These are phyloP conservation scores for Takakia lepidozioides DNA, from an alignment of 225 moss, liverwort and hornwort species.

Conservation along the genomic window DNA sequence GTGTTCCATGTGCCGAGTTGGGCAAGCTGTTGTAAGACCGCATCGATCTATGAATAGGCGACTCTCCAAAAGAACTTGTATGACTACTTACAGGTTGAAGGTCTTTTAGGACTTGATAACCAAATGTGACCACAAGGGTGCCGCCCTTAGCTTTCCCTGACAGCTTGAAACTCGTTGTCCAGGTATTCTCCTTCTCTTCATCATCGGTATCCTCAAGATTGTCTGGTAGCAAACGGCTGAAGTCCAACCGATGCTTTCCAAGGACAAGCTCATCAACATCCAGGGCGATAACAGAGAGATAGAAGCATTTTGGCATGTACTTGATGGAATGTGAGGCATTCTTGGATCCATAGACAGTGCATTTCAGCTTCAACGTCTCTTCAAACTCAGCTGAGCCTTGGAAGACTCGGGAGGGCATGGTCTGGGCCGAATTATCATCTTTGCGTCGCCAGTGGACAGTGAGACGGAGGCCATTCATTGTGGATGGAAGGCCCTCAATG, in stretches of 20 bases:
- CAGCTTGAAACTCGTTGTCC: conserved; percentile 87
- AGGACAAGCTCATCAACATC: conserved; percentile 78
- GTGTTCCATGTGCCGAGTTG: conserved; percentile 49
- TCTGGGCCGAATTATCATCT: conserved; percentile 57
- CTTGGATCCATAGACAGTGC: conserved; percentile 67
- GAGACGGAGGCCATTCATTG: conserved; percentile 77
- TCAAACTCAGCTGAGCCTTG: conserved; percentile 76
- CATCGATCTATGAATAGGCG: conserved; percentile 31
- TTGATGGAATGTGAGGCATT: conserved; percentile 53
- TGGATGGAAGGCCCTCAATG: conserved; percentile 74
- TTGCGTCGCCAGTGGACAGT: conserved; percentile 68
- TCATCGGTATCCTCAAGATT: conserved; percentile 20
- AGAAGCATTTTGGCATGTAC: conserved; percentile 76
- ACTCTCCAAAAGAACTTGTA: conserved; percentile 25
- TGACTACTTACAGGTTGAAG: conserved; percentile 30
- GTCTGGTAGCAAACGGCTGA: conserved; percentile 67
- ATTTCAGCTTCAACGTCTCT: conserved; percentile 64
- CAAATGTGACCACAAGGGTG: conserved; percentile 74
- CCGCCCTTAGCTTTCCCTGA: conserved; percentile 83
- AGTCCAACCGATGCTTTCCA: conserved; percentile 73
- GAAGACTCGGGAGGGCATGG: conserved; percentile 69
- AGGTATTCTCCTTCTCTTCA: conserved; percentile 46
- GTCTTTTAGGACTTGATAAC: conserved; percentile 57
- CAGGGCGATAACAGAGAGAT: conserved; percentile 65
- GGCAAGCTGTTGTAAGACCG: conserved; percentile 62